A percentile compares a stretch with the other conserved stretches of the same genome.
Conservation (phyloP, 176 grass and related monocot species). For the Elaeis guineensis region DNA sequence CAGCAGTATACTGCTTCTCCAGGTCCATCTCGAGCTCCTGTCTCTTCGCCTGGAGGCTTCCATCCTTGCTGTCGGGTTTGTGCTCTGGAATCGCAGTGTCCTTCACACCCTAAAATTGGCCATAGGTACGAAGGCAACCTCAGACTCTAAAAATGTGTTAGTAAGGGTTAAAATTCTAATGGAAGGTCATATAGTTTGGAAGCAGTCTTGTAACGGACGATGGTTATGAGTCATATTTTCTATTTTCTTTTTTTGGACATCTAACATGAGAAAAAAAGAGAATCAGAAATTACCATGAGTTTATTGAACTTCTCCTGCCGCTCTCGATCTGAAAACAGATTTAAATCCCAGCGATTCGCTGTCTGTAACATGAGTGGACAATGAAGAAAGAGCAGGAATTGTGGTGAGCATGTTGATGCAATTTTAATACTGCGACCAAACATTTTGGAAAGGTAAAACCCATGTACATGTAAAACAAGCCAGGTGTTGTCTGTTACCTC, state of each 20-base stretch:
- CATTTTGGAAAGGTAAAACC: no score
- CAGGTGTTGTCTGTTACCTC: constrained; percentile 35
- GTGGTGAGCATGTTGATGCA: no score
- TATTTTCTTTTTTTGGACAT: neutral
- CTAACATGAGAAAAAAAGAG: neutral
- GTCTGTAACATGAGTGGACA: constrained; percentile 28
- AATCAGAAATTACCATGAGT: constrained; percentile 76
- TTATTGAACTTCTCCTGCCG: constrained; percentile 98
- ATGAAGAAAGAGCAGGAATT: neutral
- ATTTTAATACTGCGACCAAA: no score
- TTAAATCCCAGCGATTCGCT: constrained; percentile 58
- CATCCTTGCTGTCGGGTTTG: constrained; percentile 28
- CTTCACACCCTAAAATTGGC: constrained; percentile 88
- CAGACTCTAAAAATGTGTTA: constrained; percentile 97
- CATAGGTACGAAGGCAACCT: constrained; percentile 97
- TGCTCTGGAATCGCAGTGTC: constrained; percentile 32
- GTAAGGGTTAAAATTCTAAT: constrained; percentile 35
- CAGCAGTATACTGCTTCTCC: constrained; percentile 93
- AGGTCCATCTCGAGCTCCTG: constrained; percentile 87
- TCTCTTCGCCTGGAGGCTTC: constrained; percentile 48
- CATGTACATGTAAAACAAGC: no score
- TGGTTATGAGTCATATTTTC: neutral
- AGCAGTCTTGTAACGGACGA: neutral
- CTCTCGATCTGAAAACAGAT: constrained; percentile 76
- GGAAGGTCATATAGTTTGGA: constrained; percentile 6